Evolutionary conservation across 2,329 filamentous ascomycete species (phyloP), one percentile per base, ranked within the genome.

Genomic region (Ceratocystis colombiana): DNA sequence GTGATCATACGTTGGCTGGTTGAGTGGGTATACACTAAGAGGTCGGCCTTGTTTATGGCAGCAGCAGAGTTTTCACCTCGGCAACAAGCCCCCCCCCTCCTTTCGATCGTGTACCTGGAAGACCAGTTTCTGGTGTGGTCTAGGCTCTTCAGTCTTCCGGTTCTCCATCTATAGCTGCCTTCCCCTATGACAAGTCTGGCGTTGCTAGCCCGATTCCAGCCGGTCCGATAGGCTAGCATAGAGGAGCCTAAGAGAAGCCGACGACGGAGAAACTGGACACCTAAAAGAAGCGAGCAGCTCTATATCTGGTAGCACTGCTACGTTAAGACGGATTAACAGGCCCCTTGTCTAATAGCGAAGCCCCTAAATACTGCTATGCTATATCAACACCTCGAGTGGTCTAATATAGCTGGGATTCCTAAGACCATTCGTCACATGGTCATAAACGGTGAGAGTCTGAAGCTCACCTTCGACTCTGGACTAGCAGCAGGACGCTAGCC

Each of bases 41-140:
- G 22, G 10, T n/a, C 5, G 7, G 22, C 22, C 22, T 6, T 57
- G 53, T 57, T 7, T 57, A 57, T 25, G 17, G 10, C 5, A 55
- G 20, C 25, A 12, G 17, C 53, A 57, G 53, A 57, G 53, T 57
- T 57, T 57, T 57, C 53, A 57, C 53, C 25, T 57, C 22, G 50
- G 50, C 20, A 55, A 10, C 22, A 55, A 50, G 22, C 48, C 22
- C 20, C 17, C 20, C 8, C 4, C 46, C 37, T 41, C 37, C 10
- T 41, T 41, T 22, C n/a, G 17, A 48, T 48, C 46, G 46, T n/a
- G 46, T 22, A 22, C n/a, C 48, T 50, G 48, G 3, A 22, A 50
- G 48, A 15, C n/a, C 22, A 22, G n/a, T 22, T 50, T 50, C 48
- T 50, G 20, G 4, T 8, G 46, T 22, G 46, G 46, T 48, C 46